Percentiles rank a stretch among this genome's conserved stretches.
These are phyloP conservation scores for Huntiella bhutanensis DNA, from an alignment of 2,329 filamentous ascomycete genomes.

Conservation along the genomic window DNA sequence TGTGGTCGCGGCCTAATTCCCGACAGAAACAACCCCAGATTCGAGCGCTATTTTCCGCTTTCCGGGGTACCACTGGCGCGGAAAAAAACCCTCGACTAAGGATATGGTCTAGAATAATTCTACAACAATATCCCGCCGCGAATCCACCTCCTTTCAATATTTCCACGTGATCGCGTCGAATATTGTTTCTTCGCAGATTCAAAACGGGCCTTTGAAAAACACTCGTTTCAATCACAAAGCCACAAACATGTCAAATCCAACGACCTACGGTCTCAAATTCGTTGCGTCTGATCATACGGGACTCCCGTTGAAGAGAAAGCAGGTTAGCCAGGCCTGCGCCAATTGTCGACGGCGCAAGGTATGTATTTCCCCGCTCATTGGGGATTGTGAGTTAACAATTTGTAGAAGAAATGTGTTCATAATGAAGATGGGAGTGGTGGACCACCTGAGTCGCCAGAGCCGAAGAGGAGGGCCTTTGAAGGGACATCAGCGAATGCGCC, in stretches of 20 bases:
- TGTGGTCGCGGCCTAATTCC: too few species aligned
- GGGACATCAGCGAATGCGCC: too few species aligned
- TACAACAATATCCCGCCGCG: too few species aligned
- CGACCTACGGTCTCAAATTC: constrained; percentile 5
- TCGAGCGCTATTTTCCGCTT: too few species aligned
- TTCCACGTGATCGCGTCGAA: neutral
- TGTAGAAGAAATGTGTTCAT: constrained; percentile 27
- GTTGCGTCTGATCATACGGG: constrained; percentile 17
- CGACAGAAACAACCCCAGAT: too few species aligned
- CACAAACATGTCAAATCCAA: neutral
- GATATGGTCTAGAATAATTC: too few species aligned
- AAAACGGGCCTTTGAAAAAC: too few species aligned
- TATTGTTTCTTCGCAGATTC: neutral
- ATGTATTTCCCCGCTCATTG: constrained; percentile 4
- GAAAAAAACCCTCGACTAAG: too few species aligned
- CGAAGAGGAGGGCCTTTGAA: constrained; percentile 2
- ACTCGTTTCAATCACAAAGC: neutral
- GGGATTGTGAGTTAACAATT: neutral
- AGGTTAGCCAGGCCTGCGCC: constrained; percentile 38
- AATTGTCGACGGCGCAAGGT: constrained; percentile 37
- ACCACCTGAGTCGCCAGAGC: neutral
- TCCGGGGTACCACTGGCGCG: too few species aligned
- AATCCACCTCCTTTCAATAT: neutral
- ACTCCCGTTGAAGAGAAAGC: constrained; percentile 38
- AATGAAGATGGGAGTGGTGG: constrained; percentile 1